Evolutionary conservation across 1,139 yeast species (phyloP).

Genomic region (Saccharomyces uvarum): DNA sequence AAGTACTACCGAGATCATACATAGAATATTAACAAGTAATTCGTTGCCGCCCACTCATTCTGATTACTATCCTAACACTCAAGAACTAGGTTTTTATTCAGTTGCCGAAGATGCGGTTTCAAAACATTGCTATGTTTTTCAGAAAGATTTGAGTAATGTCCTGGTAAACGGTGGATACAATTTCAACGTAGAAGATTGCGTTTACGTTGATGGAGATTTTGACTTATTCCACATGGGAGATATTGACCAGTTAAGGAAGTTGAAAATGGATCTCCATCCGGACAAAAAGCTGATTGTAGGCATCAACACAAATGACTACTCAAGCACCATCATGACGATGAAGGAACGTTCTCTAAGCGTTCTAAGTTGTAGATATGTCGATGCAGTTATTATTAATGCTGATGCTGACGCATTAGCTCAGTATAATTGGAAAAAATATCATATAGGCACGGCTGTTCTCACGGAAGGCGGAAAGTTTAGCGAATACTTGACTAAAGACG

Average conservation of each 20-base stretch:
- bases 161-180: conserved; percentile 31
- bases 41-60: conserved; percentile 9
- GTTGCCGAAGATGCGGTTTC: conserved; percentile 56
- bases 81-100: conserved; percentile 51
- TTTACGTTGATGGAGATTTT: conserved; percentile 77
- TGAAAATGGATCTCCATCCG: conserved; percentile 32
- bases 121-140: conserved; percentile 55
- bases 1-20: conserved; percentile 89
- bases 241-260: conserved; percentile 42
- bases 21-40: conserved; percentile 63
- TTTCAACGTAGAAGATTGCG: conserved; percentile 30
- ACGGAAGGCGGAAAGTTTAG: conserved; percentile 22
- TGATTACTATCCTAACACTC: conserved; percentile 18
- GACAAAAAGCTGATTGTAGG: conserved; percentile 54
- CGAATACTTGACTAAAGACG: conserved; percentile 27
- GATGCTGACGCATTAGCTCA: conserved; percentile 1
- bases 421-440: conserved; percentile 1
- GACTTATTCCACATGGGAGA: conserved; percentile 94
- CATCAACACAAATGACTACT: conserved; percentile 53
- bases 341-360: conserved; percentile 83
- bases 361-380: conserved; percentile 78
- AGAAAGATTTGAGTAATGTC: conserved; percentile 4
- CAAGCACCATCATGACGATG: conserved; percentile 79
- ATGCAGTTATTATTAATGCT: conserved; percentile 44
- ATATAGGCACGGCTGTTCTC: conserved; percentile 12